Percentiles rank a stretch among this genome's conserved stretches.
These are phyloP conservation scores for Centrapalus pauciflorus DNA, from an alignment of 129 eudicot genomes.

Conservation along the genomic window DNA sequence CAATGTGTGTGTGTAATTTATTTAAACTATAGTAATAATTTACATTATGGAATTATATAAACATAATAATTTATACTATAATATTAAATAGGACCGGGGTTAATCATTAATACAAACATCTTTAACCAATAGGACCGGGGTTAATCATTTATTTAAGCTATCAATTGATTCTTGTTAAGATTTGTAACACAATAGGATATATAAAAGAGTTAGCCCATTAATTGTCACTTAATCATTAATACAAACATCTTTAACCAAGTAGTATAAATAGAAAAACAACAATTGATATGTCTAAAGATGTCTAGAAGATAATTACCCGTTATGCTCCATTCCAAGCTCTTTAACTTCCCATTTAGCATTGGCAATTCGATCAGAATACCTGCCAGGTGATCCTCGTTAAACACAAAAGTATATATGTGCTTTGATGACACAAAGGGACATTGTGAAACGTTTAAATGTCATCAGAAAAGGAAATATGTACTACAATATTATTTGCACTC, in stretches of 20 bases:
- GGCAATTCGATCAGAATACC: constrained; percentile 93
- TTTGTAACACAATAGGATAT: neutral
- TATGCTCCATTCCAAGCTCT: constrained; percentile 92
- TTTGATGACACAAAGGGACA: neutral
- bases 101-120: neutral
- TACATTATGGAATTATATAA: no score
- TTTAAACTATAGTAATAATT: no score
- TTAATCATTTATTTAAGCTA: no score
- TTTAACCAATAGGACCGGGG: no score
- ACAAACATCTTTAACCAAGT: constrained; percentile 10
- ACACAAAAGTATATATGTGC: neutral
- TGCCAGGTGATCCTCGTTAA: constrained; percentile 40
- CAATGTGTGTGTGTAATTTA: no score
- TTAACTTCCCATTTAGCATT: constrained; percentile 98
- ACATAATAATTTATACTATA: no score
- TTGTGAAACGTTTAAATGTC: neutral
- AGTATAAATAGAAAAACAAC: neutral
- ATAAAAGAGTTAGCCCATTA: neutral
- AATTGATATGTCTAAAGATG: neutral
- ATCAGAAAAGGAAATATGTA: neutral
- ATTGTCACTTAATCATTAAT: neutral
- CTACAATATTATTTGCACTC: neutral
- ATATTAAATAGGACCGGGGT: no score
- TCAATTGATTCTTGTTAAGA: no score
- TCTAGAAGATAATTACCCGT: constrained; percentile 52